phyloP scores from a whole-genome alignment of 768 basidiomycete genomes.

The Mycena metata region DNA sequence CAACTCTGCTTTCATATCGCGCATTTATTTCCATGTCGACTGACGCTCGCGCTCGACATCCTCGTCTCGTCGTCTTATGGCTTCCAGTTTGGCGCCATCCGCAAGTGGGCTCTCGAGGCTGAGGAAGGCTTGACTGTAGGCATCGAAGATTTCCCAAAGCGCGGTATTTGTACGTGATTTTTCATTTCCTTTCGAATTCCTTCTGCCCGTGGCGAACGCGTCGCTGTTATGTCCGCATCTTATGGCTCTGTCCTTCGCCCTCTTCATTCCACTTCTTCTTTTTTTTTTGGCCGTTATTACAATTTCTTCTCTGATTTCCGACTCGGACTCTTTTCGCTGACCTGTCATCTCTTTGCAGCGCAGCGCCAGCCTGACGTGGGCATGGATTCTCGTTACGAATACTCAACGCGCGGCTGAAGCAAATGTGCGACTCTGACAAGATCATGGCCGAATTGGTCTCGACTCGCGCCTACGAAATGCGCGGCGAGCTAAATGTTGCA shows the following conservation, averaged over 20 bases:
- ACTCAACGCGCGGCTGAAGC: constrained; percentile 75
- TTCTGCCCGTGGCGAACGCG: constrained; percentile 33
- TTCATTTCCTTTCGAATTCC: constrained; percentile 32
- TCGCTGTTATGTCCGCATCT: constrained; percentile 7
- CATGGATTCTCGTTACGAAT: constrained; percentile 83
- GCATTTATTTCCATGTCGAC: not conserved
- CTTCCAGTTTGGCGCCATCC: constrained; percentile 77
- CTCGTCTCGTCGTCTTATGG: too few relatives aligned
- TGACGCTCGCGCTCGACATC: constrained; percentile 75
- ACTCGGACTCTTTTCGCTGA: constrained; percentile 13
- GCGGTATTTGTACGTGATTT: constrained; percentile 70
- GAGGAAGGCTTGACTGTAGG: constrained; percentile 80
- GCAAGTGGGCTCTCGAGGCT: constrained; percentile 74
- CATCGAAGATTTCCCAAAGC: constrained; percentile 85
- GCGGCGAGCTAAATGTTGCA: constrained; percentile 62
- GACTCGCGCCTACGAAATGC: constrained; percentile 79
- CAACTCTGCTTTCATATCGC: not conserved
- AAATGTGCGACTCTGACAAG: constrained; percentile 82
- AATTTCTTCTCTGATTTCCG: too few relatives aligned
- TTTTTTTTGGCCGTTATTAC: not conserved
- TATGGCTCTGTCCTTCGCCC: not conserved
- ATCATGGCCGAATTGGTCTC: constrained; percentile 89
- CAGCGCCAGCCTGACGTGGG: constrained; percentile 75
- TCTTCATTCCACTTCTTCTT: not conserved
- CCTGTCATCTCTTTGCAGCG: constrained; percentile 58